A percentile compares a stretch with the other conserved stretches of the same genome.
Evolutionary conservation across 306 rosid genomes (phyloP).

Genomic region (Castanopsis chinensis): DNA sequence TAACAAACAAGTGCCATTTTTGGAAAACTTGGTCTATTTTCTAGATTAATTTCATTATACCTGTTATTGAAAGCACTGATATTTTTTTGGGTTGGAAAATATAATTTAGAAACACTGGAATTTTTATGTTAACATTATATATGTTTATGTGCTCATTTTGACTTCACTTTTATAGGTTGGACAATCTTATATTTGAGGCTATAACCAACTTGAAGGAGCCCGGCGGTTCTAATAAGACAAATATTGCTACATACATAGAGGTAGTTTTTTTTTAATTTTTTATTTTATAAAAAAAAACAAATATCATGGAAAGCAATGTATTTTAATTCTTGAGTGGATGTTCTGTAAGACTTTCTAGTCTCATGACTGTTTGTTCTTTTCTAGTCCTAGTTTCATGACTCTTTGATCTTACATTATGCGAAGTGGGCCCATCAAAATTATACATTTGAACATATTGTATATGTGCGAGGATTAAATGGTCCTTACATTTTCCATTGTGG

Average conservation of each 20-base stretch:
- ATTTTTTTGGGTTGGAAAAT: background rate
- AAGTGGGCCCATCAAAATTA: background rate
- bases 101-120: background rate
- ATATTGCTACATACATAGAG: slow-evolving; percentile 84
- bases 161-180: slow-evolving; percentile 55
- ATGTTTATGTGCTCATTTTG: slow-evolving; percentile 10
- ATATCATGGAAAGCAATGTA: slow-evolving; percentile 4
- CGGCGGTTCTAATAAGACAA: slow-evolving; percentile 86
- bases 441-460: background rate
- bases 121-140: slow-evolving; percentile 13
- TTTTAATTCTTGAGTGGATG: background rate
- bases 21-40: background rate
- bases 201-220: slow-evolving; percentile 70
- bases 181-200: slow-evolving; percentile 85
- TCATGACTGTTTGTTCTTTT: background rate
- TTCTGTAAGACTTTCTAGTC: background rate
- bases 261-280: slow-evolving; percentile 35
- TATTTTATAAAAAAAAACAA: background rate
- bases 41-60: background rate
- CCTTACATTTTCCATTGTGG: background rate
- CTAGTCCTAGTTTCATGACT: background rate
- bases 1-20: background rate
- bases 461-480: background rate
- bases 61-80: background rate
- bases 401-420: background rate